Base-by-base conservation (phyloP, 768 basidiomycete genomes). In the Goffeauzyma gilvescens region DNA sequence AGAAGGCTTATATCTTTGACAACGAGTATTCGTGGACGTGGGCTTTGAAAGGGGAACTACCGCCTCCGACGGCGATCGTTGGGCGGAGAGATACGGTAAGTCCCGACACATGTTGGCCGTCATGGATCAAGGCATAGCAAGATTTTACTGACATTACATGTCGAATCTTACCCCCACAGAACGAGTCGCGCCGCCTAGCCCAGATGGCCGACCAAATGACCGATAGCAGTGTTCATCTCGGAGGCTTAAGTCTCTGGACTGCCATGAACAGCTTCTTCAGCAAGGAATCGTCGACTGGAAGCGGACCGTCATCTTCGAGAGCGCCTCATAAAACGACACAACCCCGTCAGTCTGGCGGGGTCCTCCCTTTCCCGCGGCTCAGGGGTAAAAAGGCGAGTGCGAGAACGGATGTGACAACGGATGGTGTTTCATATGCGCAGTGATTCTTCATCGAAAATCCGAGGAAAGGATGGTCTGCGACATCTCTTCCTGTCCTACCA, bases 21-120 rank as follows among this genome's bases (percentile, higher is more conserved):
- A 74, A 70, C 33, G 71, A 70, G 49, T 81, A 77, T 78, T 72
- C 69, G 22, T 86, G 82, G 78, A 75, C 77, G 15, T 95, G 81
- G 86, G 84, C 78, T 5, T 62, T 85, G 44, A 78, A 83, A 48
- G 74, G 69, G 13, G 87, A 93, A 64, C 68, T 70, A 15, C 90
- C 90, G 3, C 90, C 90, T 4, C 81, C 89, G 2, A 82, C 79
- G 53, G 87, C 85, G 41, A 84, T 95, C 51, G 81, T 82, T 24
- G 76, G 81, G n/a, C 68, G 87, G 44, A 66, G 86, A 41, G 89
- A 96, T 54, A 89, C 84, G 23, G 60, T 64, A 36, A 52, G 64
- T 53, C n/a, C 6, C 26, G 22, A 17, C 1, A 22, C 12, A 20
- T n/a, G 1, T 17, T 17, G 13, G 17, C 13, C 17, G 35, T 30